These are phyloP conservation scores for Sporormia fimetaria DNA, from an alignment of 495 filamentous ascomycete species.

Conservation along the genomic window DNA sequence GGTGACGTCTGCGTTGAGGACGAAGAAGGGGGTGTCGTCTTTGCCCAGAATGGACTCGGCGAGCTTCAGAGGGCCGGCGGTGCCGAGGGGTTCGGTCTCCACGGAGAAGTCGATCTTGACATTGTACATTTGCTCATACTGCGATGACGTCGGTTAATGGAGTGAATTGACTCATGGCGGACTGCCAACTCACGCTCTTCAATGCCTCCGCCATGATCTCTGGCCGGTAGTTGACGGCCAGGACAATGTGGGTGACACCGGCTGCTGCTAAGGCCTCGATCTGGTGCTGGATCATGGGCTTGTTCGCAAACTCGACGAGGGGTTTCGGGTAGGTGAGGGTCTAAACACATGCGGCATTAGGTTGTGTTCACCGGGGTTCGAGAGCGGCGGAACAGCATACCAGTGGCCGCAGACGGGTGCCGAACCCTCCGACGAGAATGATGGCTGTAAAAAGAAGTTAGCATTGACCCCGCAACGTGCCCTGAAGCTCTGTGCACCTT, in stretches of 20 bases:
- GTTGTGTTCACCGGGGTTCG: constrained; percentile 13
- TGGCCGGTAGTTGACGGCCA: constrained; percentile 97
- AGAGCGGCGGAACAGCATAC: constrained; percentile 47
- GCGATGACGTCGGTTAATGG: constrained; percentile 9
- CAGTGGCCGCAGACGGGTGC: constrained; percentile 92
- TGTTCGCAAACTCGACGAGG: constrained; percentile 95
- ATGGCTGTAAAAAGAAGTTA: constrained; percentile 50
- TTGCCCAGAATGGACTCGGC: constrained; percentile 89
- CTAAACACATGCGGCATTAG: constrained; percentile 35
- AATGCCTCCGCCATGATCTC: constrained; percentile 79
- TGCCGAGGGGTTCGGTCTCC: constrained; percentile 90
- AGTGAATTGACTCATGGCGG: background rate
- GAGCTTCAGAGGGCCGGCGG: constrained; percentile 90
- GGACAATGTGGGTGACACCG: constrained; percentile 93
- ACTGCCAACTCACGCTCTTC: constrained; percentile 45
- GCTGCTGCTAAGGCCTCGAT: constrained; percentile 90
- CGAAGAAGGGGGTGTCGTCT: constrained; percentile 91
- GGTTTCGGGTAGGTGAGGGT: constrained; percentile 96
- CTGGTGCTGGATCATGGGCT: constrained; percentile 98
- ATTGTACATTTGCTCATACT: constrained; percentile 88
- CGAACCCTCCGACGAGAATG: constrained; percentile 99
- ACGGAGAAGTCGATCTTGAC: constrained; percentile 94
- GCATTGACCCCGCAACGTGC: background rate
- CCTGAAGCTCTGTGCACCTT: constrained; percentile 11
- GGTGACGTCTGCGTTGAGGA: constrained; percentile 97